Evolutionary conservation across 2,329 filamentous ascomycete species (phyloP), one percentile per base, ranked within the genome.

Genomic region (Aspergillus sp.): DNA sequence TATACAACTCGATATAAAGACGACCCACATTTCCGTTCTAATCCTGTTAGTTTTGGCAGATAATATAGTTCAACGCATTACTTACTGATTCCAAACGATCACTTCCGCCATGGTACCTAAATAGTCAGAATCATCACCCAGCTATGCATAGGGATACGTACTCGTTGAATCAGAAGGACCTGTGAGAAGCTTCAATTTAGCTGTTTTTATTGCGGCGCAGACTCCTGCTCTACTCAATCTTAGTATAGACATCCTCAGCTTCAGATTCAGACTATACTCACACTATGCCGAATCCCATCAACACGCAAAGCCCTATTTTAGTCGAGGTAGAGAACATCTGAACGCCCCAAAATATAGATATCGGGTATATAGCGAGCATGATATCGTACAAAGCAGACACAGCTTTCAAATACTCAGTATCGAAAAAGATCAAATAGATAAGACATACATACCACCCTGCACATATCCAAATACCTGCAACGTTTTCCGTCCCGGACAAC

Each of bases 251-350:
- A 10, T n/a, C 9, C 10, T 3, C 11, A 13, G 7, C 11, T 5
- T 7, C 13, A 29, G 27, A 10, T 19, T 19, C 19, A 19, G 4
- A 27, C 6, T 26, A 2, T 33, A 26, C 45, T 33, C 44, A 54
- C 53, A 50, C 37, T 10, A 55, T 33, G 11, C 58, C 59, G 13
- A 58, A 37, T 9, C 55, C 57, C 57, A 61, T 61, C 28, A 62
- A 43, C 2, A 47, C 27, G 38, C 55, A 59, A 19, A 61, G 51
- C 5, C 56, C 59, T 11, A 59, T 41, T 40, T 56, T 58, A 4
- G 53, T 52, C 11, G 42, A 32, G 3, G 45, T 32, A 4, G 48
- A 40, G 26, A 53, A 45, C 30, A 50, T 39, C 33, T 54, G 54
- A 26, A 61, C 49, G 3, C 49, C 50, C 45, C 49, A 51, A 28